These are phyloP conservation scores for Fusarium anthophilum DNA, from an alignment of 2,329 filamentous ascomycete species.

Conservation along the genomic window DNA sequence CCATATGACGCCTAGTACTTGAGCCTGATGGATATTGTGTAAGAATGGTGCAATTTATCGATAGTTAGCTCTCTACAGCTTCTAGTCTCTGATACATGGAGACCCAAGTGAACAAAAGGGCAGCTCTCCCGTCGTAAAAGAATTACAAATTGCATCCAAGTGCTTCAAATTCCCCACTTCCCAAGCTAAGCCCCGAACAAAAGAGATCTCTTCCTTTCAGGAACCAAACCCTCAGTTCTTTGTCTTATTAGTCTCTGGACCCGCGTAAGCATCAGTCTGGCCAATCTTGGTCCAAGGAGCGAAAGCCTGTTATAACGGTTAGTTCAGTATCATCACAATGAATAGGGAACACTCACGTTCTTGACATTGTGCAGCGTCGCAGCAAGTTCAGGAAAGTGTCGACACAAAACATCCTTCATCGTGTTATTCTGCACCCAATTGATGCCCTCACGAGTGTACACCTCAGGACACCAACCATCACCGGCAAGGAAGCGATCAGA, in stretches of 20 bases:
- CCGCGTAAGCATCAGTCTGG: conserved; percentile 4
- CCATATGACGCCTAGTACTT: background rate
- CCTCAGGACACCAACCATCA: conserved; percentile 23
- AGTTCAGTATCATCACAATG: rapidly evolving
- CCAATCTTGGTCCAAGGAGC: conserved; percentile 25
- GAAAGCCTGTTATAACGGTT: background rate
- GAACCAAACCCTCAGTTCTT: background rate
- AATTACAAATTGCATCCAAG: too few species aligned
- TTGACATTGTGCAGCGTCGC: conserved; percentile 1
- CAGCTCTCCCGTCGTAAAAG: rapidly evolving
- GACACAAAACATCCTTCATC: conserved; percentile 21
- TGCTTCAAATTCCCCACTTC: too few species aligned
- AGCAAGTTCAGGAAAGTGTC: conserved; percentile 27
- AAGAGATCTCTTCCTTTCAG: rapidly evolving
- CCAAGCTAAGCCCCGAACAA: rapidly evolving
- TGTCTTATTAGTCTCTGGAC: conserved; percentile 15
- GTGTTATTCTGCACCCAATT: conserved; percentile 28
- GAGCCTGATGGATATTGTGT: rapidly evolving
- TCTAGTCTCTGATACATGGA: rapidly evolving
- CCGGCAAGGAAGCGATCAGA: conserved; percentile 24
- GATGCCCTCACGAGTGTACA: conserved; percentile 19
- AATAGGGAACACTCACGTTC: background rate
- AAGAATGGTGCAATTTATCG: too few species aligned
- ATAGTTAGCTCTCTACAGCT: rapidly evolving
- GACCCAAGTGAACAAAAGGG: rapidly evolving